phyloP scores from a whole-genome alignment of 2,329 filamentous ascomycete genomes.

The Cordyceps fumosorosea region DNA sequence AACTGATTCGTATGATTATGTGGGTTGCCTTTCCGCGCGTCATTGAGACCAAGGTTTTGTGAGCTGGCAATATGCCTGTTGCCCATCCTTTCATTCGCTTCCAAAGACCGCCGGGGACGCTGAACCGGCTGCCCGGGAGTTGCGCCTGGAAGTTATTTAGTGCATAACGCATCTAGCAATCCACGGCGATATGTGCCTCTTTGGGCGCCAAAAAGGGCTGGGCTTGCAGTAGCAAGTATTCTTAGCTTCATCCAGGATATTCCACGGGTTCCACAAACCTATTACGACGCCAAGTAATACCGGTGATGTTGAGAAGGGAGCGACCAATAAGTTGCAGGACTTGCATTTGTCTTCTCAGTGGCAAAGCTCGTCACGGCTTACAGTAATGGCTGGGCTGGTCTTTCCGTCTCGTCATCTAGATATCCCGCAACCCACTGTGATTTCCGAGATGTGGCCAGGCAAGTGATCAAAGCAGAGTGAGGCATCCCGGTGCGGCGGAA shows the following conservation, averaged over 20 bases:
- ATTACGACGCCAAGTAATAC: background rate
- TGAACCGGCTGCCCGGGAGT: slow-evolving; percentile 1
- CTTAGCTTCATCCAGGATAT: background rate
- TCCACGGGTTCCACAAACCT: slow-evolving; percentile 1
- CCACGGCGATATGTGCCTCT: slow-evolving; percentile 9
- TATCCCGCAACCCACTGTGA: background rate
- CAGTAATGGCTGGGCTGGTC: background rate
- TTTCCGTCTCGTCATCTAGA: background rate
- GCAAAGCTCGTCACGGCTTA: background rate
- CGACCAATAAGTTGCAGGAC: background rate
- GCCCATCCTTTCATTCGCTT: background rate
- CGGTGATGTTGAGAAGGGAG: background rate
- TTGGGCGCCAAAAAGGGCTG: background rate
- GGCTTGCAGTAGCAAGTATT: background rate
- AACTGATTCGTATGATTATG: background rate
- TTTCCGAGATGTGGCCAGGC: background rate
- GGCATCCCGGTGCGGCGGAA: background rate
- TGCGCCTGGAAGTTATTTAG: slow-evolving; percentile 1
- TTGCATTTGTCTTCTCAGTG: background rate
- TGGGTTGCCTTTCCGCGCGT: background rate
- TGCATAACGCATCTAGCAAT: background rate
- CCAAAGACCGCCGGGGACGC: background rate
- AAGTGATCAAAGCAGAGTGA: background rate
- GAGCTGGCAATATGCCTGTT: background rate
- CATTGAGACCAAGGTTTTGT: background rate